These are phyloP conservation scores for Blastobotrys mokoenaii DNA, from an alignment of 805 yeast species.

Conservation along the genomic window DNA sequence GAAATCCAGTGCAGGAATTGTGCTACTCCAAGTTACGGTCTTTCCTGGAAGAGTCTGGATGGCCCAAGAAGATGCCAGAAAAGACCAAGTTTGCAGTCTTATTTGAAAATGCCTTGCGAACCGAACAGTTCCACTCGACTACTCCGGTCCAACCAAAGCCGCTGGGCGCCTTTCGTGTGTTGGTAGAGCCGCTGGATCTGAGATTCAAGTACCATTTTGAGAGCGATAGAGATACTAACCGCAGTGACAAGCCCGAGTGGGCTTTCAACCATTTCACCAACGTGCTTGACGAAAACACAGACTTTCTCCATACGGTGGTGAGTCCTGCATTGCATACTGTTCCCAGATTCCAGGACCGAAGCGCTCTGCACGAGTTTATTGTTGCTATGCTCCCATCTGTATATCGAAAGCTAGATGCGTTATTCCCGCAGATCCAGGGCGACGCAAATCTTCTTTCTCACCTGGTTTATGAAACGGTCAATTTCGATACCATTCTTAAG, in stretches of 20 bases:
- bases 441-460: constrained; percentile 48
- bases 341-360: constrained; percentile 15
- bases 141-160: constrained; percentile 9
- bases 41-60: constrained; percentile 3
- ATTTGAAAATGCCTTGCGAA: constrained; percentile 1
- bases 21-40: constrained; percentile 1
- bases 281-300: constrained; percentile 26
- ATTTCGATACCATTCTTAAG: constrained; percentile 46
- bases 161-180: constrained; percentile 31
- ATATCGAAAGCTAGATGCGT: constrained; percentile 33
- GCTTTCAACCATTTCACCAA: constrained; percentile 39
- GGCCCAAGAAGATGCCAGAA: constrained; percentile 9
- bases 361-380: constrained; percentile 35
- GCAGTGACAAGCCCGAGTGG: constrained; percentile 66
- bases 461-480: constrained; percentile 46
- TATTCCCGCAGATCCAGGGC: constrained; percentile 21
- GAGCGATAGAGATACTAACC: constrained; percentile 49
- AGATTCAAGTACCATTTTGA: constrained; percentile 58
- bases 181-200: constrained; percentile 38
- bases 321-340: constrained; percentile 16
- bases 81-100: constrained; percentile 1
- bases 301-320: constrained; percentile 21
- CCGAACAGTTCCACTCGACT: not conserved
- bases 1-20: constrained; percentile 4
- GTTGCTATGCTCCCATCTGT: constrained; percentile 41